Percentiles rank a stretch among this genome's conserved stretches.
Evolutionary conservation across 2,329 filamentous ascomycete species (phyloP).

Genomic region (Cladophialophora psammophila): DNA sequence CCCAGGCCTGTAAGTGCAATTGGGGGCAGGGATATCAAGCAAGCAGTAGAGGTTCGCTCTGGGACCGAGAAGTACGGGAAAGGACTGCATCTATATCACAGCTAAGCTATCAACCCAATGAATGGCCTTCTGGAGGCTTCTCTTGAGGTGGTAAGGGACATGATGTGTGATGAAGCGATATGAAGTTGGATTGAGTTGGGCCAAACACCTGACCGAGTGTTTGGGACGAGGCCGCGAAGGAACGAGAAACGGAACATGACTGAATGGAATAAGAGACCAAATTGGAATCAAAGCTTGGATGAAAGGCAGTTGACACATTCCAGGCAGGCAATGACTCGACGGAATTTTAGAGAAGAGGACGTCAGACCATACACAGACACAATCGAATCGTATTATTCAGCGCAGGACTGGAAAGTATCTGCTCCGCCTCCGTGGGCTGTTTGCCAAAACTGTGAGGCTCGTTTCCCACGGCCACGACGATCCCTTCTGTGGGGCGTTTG

Average conservation of each 20-base stretch:
- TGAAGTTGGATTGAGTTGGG: neutral
- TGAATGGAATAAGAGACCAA: constrained; percentile 5
- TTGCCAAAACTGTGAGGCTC: neutral
- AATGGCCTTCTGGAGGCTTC: neutral
- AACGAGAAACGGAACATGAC: constrained; percentile 4
- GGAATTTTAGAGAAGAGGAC: constrained; percentile 1
- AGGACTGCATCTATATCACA: neutral
- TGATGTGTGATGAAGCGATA: neutral
- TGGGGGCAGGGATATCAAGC: neutral
- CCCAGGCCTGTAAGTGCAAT: neutral
- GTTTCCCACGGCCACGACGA: neutral
- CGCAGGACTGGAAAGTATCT: neutral
- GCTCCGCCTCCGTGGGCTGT: neutral
- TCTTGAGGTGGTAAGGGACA: neutral
- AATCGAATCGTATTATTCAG: neutral
- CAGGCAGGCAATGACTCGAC: neutral
- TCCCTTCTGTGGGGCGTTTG: neutral
- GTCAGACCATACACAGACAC: neutral
- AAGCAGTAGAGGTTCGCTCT: neutral
- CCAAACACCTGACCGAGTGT: neutral
- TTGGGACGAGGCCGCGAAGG: neutral
- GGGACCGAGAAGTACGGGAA: neutral
- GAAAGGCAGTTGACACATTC: neutral
- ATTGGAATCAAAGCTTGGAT: constrained; percentile 6
- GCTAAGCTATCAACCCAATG: neutral